phyloP scores from a whole-genome alignment of 2,329 filamentous ascomycete genomes.

The Colletotrichum gigasporum region DNA sequence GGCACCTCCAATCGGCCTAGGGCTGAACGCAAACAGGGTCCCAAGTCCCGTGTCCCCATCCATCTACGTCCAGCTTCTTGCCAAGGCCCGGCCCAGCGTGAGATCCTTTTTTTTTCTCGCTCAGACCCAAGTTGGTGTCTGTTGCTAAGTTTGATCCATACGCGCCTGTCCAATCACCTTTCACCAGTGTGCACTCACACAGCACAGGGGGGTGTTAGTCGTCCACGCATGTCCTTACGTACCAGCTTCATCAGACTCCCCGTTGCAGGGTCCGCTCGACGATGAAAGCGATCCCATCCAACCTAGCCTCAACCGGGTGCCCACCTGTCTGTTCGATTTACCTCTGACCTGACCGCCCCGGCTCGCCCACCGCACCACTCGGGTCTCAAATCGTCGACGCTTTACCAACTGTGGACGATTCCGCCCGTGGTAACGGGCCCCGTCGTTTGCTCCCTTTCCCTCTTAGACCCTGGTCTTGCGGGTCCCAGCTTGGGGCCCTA shows the following conservation, averaged over 20 bases:
- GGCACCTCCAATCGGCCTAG: constrained; percentile 8
- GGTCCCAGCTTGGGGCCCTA: neutral
- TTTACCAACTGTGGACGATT: neutral
- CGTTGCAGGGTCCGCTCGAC: neutral
- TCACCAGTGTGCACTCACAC: neutral
- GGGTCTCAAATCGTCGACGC: neutral
- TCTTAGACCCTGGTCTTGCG: neutral
- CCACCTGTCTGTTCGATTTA: constrained; percentile 3
- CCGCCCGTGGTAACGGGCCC: neutral
- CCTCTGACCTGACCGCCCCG: neutral
- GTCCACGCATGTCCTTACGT: constrained; percentile 21
- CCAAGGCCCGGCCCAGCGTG: neutral
- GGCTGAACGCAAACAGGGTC: constrained; percentile 20
- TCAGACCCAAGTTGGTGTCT: neutral
- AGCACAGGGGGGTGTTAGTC: neutral
- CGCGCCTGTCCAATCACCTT: neutral
- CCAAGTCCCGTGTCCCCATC: neutral
- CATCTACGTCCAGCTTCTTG: constrained; percentile 5
- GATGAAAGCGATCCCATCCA: constrained; percentile 11
- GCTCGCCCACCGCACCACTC: neutral
- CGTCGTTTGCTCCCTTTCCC: neutral
- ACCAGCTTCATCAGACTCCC: constrained; percentile 5
- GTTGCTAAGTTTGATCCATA: neutral
- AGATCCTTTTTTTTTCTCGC: neutral
- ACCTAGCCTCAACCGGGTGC: neutral